A percentile compares a stretch with the other conserved stretches of the same genome.
These are phyloP conservation scores for Aspergillus ustus DNA, from an alignment of 2,329 filamentous ascomycete genomes.

Conservation along the genomic window DNA sequence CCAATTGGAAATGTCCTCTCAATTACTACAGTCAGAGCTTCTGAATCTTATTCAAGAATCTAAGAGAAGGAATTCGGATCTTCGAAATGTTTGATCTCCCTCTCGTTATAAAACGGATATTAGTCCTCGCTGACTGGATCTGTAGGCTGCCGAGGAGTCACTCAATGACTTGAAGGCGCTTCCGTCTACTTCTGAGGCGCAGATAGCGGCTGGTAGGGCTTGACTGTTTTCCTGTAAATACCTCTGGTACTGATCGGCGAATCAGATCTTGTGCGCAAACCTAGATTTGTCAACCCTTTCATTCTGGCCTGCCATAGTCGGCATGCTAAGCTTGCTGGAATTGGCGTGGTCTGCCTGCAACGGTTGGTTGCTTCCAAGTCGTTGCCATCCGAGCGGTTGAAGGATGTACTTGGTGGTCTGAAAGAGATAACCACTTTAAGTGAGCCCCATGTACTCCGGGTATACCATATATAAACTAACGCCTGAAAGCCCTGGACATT, in stretches of 20 bases:
- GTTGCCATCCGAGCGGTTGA: constrained; percentile 76
- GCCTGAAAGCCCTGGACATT: constrained; percentile 70
- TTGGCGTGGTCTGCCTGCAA: constrained; percentile 86
- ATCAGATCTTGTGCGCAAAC: constrained; percentile 78
- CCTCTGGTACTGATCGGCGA: constrained; percentile 31
- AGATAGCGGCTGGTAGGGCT: constrained; percentile 69
- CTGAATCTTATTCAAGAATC: constrained; percentile 92
- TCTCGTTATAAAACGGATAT: constrained; percentile 20
- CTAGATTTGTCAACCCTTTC: constrained; percentile 90
- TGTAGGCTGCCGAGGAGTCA: constrained; percentile 87
- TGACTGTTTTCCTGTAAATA: neutral
- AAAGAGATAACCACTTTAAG: constrained; percentile 76
- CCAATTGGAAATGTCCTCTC: constrained; percentile 75
- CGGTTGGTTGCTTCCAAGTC: constrained; percentile 82
- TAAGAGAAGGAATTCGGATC: constrained; percentile 89
- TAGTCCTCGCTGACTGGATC: constrained; percentile 28
- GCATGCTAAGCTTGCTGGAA: constrained; percentile 86
- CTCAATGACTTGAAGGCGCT: constrained; percentile 84
- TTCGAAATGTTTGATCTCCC: constrained; percentile 65
- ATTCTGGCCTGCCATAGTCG: constrained; percentile 89
- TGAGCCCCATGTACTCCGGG: constrained; percentile 47
- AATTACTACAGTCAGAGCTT: constrained; percentile 86
- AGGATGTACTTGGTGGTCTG: constrained; percentile 85
- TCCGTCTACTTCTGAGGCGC: constrained; percentile 73
- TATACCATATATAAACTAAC: constrained; percentile 27